phyloP scores from a whole-genome alignment of 1,284 basidiomycete genomes.

The Calocybe gambosa region DNA sequence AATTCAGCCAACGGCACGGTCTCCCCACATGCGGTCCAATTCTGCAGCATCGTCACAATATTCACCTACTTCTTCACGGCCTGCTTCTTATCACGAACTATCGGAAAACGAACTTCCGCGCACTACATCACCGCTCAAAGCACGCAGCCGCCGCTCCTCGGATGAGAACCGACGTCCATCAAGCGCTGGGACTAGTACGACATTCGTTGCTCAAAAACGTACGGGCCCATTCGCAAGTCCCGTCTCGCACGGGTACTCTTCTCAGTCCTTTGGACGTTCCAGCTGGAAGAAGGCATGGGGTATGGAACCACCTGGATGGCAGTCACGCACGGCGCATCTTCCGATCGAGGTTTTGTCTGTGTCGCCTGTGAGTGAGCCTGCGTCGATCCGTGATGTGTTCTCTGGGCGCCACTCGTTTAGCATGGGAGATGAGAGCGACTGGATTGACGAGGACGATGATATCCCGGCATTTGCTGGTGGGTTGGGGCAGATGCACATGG shows the following conservation, averaged over 20 bases:
- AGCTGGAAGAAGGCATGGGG: conserved; percentile 88
- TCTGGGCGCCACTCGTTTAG: conserved; percentile 54
- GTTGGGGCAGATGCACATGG: conserved; percentile 54
- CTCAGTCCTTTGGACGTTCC: conserved; percentile 50
- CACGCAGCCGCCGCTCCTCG: conserved; percentile 32
- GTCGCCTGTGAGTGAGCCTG: conserved; percentile 49
- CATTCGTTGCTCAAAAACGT: conserved; percentile 73
- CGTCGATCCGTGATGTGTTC: conserved; percentile 68
- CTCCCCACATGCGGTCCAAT: conserved; percentile 57
- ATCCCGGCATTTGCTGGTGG: conserved; percentile 70
- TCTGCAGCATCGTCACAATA: conserved; percentile 71
- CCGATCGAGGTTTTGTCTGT: conserved; percentile 69
- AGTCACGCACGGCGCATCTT: conserved; percentile 59
- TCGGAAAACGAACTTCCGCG: conserved; percentile 58
- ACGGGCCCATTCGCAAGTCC: conserved; percentile 61
- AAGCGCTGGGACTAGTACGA: conserved; percentile 28
- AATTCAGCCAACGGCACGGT: conserved; percentile 26
- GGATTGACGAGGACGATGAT: conserved; percentile 82
- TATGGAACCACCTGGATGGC: conserved; percentile 78
- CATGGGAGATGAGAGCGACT: conserved; percentile 71
- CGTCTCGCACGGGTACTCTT: conserved; percentile 30
- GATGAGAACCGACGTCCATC: conserved; percentile 43
- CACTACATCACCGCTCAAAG: conserved; percentile 48
- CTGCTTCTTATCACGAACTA: conserved; percentile 67
- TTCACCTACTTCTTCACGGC: conserved; percentile 66